Conservation (phyloP, 2,329 filamentous ascomycete species). For the Fusarium concolor region DNA sequence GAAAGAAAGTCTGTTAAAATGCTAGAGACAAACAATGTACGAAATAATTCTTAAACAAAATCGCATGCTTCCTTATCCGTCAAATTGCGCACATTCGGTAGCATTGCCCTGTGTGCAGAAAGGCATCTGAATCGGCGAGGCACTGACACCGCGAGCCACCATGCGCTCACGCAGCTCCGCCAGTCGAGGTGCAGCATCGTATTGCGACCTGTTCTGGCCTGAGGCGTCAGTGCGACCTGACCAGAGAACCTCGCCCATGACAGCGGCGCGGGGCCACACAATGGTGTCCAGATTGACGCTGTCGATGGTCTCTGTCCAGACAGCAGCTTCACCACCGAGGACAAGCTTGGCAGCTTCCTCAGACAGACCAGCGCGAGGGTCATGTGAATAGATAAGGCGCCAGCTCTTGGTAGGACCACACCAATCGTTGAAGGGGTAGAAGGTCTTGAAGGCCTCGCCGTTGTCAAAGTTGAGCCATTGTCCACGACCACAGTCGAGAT, state of each 20-base stretch:
- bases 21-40: conserved; percentile 17
- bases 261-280: conserved; percentile 81
- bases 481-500: conserved; percentile 85
- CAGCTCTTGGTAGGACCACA: conserved; percentile 85
- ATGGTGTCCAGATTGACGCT: conserved; percentile 78
- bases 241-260: conserved; percentile 85
- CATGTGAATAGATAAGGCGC: conserved; percentile 83
- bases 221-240: conserved; percentile 73
- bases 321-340: conserved; percentile 82
- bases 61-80: conserved; percentile 5
- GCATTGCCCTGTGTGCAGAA: conserved; percentile 49
- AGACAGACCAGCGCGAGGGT: conserved; percentile 75
- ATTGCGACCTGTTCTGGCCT: conserved; percentile 77
- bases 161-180: conserved; percentile 82
- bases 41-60: neutral
- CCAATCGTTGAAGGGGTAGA: conserved; percentile 83
- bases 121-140: conserved; percentile 75
- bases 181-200: conserved; percentile 75
- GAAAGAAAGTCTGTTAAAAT: neutral
- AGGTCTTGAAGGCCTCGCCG: conserved; percentile 61
- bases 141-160: conserved; percentile 73
- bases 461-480: conserved; percentile 80
- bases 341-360: conserved; percentile 73
- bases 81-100: conserved; percentile 43
- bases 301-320: conserved; percentile 87